Base-by-base conservation (phyloP, 164 flowering plant genomes). In the Malania oleifera region DNA sequence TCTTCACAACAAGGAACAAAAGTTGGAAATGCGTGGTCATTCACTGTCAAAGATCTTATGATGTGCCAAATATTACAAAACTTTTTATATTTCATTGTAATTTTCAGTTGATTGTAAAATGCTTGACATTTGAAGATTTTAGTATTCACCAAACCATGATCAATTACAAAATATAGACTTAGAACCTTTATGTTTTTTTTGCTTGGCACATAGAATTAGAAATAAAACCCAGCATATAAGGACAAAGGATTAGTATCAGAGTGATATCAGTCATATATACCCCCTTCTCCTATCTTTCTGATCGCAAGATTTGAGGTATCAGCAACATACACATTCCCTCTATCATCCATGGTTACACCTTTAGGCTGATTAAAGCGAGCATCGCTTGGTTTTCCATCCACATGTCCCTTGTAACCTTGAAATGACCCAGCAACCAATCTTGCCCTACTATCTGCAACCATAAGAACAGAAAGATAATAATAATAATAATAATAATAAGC, bases 351-450 rank as follows among this genome's bases (percentile, higher is more conserved):
- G 31, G 99, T 77, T 37, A 88, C 84, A 25, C 97, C 99, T 80
- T 77, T 86, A 0, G 99, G 99, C 63, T 81, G 86, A 75, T 84
- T 82, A 52, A 93, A 93, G 63, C 93, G 95, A 68, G 97, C 95
- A 62, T 93, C 99, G 62, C 74, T 88, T 54, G 99, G 88, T 62
- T 86, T 93, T 51, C 97, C 99, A 76, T 93, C 99, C 20, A 86
- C 86, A 77, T 93, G 97, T 28, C 99, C 99, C 18, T 83, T 76
- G 55, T 77, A 67, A 41, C 99, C 97, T 68, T 93, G 87, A 73
- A 86, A 93, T 59, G 99, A 93, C 4, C 99, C 99, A 47, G 99
- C 99, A 64, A 93, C 89, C 72, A 90, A 77, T 74, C 99, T 83
- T 37, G 89, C 95, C 63, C 99, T 78, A 73, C 99, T 93, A 78